phyloP scores from a whole-genome alignment of 2,329 filamentous ascomycete genomes.

The Thermomyces lanuginosus region DNA sequence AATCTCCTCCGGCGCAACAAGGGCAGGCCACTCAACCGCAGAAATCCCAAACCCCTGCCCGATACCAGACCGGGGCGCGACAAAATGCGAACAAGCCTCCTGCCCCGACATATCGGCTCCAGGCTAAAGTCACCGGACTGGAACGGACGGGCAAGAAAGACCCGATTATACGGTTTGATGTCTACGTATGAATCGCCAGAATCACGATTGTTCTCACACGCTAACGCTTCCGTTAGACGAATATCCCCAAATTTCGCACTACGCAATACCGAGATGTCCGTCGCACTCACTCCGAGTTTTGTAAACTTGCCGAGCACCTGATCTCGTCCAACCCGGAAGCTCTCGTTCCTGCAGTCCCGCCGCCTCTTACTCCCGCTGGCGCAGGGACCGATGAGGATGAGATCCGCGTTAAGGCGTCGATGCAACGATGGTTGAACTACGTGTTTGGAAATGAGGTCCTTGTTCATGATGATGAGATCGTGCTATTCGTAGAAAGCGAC shows the following conservation, averaged over 20 bases:
- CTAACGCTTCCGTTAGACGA: slow-evolving; percentile 49
- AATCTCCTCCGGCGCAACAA: too few relatives aligned
- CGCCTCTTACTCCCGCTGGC: slow-evolving; percentile 84
- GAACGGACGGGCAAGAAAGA: slow-evolving; percentile 93
- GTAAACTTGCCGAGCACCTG: slow-evolving; percentile 88
- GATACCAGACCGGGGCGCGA: slow-evolving; percentile 30
- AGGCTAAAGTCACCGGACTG: slow-evolving; percentile 85
- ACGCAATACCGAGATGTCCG: slow-evolving; percentile 97
- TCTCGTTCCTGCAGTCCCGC: slow-evolving; percentile 82
- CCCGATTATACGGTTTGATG: slow-evolving; percentile 84
- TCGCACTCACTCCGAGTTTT: slow-evolving; percentile 85
- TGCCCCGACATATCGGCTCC: slow-evolving; percentile 63
- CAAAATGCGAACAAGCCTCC: slow-evolving; percentile 27
- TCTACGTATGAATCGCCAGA: slow-evolving; percentile 52
- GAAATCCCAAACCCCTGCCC: slow-evolving; percentile 27
- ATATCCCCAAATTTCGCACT: slow-evolving; percentile 92
- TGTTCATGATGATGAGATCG: slow-evolving; percentile 90
- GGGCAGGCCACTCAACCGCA: slow-evolving; percentile 22
- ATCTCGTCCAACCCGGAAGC: slow-evolving; percentile 96
- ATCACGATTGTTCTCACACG: not conserved
- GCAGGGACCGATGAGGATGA: slow-evolving; percentile 96
- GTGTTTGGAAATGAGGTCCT: slow-evolving; percentile 84
- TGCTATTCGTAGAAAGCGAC: slow-evolving; percentile 96
- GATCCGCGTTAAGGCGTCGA: slow-evolving; percentile 63
- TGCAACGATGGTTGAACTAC: slow-evolving; percentile 91